Percentiles rank a stretch among this genome's conserved stretches.
These are phyloP conservation scores for Artemisia argyi DNA, from an alignment of 129 eudicot species.

Conservation along the genomic window DNA sequence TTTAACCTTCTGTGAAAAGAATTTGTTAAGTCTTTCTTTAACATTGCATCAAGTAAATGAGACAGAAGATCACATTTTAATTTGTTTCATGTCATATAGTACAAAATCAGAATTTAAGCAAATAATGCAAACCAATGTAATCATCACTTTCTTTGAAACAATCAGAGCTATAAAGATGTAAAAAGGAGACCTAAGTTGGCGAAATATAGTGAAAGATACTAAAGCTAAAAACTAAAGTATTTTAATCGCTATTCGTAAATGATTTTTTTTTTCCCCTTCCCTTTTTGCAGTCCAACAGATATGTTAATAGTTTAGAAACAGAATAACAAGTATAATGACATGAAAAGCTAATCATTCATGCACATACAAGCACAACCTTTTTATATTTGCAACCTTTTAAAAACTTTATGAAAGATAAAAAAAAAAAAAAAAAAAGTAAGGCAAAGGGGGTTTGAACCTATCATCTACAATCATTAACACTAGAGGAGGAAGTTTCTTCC, in stretches of 20 bases:
- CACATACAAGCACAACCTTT: slow-evolving; percentile 3
- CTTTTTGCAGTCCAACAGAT: background rate
- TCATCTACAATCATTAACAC: background rate
- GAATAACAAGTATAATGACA: background rate
- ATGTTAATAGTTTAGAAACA: background rate
- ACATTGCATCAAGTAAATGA: background rate
- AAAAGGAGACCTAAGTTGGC: background rate
- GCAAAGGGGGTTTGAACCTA: background rate
- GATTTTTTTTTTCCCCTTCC: background rate
- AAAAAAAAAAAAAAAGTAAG: background rate
- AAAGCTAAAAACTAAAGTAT: background rate
- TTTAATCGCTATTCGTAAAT: background rate
- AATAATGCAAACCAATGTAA: background rate
- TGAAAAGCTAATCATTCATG: slow-evolving; percentile 9
- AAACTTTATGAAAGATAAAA: background rate
- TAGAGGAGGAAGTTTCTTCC: background rate
- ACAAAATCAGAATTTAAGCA: no score
- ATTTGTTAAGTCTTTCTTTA: background rate
- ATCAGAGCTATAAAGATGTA: background rate
- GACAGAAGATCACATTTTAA: background rate
- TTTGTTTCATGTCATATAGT: background rate
- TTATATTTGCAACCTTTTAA: background rate
- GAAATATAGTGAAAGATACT: background rate
- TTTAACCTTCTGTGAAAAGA: slow-evolving; percentile 57
- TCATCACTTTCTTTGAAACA: background rate